Evolutionary conservation across 305 asterid species (phyloP), one percentile per base, ranked within the genome.

Genomic region (Solanum chacoense): DNA sequence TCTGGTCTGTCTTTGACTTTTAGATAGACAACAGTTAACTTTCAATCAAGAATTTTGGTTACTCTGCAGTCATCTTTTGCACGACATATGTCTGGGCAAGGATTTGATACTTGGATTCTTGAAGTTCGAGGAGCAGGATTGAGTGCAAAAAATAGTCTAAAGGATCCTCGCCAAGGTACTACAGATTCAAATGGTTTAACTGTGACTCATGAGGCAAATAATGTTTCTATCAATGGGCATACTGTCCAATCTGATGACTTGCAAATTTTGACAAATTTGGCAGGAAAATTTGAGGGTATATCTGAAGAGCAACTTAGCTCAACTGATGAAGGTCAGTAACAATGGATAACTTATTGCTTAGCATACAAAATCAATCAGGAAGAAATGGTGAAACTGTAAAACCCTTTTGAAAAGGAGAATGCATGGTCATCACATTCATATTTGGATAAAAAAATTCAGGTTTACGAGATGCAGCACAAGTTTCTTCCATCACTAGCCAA

Each of bases 81-180:
- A 86, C 99, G 98, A 85, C 92, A 93, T 90, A 97, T 97, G 98
- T 96, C 98, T 91, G 96, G 92, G 89, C 98, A 96, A 92, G 99
- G 99, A 93, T 97, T 96, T 94, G 99, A 97, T 89, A 97, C 99
- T 63, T 97, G 98, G 98, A 90, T 97, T 84, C 94, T 97, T 71
- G 99, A 97, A 94, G 98, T 96, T 85, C 94, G 99, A 91, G 99
- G 99, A 88, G 98, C 98, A 74, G 98, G 99, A 73, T 90, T 97
- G 94, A 96, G 98, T 91, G 91, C 87, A 59, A 84, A 32, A 55
- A 59, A 20, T 84, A 32, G 87, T 84, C 34, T 3, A 32, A 71
- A 80, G 26, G 67, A 40, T 22, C 65, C 85, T 80, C n/a, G 0
- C 24, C 67, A 80, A 40, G 36, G 67, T 80, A 26, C 36, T 40